Evolutionary conservation across 345 rosid species (phyloP), one percentile per base, ranked within the genome.

Genomic region (Combretum micranthum): DNA sequence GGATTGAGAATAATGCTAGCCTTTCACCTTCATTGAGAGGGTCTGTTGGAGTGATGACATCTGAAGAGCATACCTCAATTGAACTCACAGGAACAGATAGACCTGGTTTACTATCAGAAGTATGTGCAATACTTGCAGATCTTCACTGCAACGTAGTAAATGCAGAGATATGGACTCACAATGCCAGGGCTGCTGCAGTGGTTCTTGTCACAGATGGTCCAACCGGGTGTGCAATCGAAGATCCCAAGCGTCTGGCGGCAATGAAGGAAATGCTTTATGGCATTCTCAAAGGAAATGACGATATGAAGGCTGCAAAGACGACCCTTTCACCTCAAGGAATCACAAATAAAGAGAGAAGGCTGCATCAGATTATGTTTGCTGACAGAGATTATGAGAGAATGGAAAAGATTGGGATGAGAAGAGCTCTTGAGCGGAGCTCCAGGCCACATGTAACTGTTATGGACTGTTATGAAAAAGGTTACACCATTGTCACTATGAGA

Each of bases 151-250:
- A 72, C 22, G 76, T 77, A 22, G 72, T 68, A 16, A 64, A 71
- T 20, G 85, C 78, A 4, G 77, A 77, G 69, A 68, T 80, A 18
- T 80, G 85, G 85, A 75, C 82, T 39, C 82, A 77, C 44, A 80
- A 80, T 42, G 70, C 56, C 19, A 65, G 77, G 65, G 78, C 76
- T 12, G 82, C 82, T 2, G 76, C 80, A 0, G 73, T 80, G 44
- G 59, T 77, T 42, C 67, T 65, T 18, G 65, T 75, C 37, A 72
- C 70, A 25, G 85, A 80, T 61, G 68, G 67, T 26, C 47, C 64
- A 25, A 72, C 75, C 5, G 62, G 73, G 4, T 44, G n/a, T 5
- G 69, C 78, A 14, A 69, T 80, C 20, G 53, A 69, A 46, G 85
- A 80, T 52, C 69, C 69, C 1, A 19, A 61, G 39, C 67, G 69